phyloP scores from a whole-genome alignment of 2,329 filamentous ascomycete genomes.

The Cladophialophora psammophila region DNA sequence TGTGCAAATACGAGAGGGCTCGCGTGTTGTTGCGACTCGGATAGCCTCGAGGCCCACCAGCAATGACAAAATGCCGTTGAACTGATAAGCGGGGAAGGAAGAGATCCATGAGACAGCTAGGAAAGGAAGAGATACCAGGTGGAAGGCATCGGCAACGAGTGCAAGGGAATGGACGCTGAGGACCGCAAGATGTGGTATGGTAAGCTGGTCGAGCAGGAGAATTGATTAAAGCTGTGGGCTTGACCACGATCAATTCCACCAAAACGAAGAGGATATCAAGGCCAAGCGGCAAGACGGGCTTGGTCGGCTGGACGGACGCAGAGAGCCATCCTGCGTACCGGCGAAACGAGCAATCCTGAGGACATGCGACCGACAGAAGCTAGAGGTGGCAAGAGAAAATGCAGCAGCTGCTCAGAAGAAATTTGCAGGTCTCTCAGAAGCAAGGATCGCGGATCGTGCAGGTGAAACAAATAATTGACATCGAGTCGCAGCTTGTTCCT shows the following conservation, averaged over 20 bases:
- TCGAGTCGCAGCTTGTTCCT: neutral
- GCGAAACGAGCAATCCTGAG: neutral
- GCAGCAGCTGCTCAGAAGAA: neutral
- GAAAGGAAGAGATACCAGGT: neutral
- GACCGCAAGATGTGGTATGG: neutral
- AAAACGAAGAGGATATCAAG: neutral
- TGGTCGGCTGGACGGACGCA: neutral
- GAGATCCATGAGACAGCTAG: neutral
- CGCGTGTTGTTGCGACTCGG: too few relatives aligned
- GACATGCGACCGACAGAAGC: neutral
- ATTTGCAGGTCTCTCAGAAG: neutral
- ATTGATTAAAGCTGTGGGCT: neutral
- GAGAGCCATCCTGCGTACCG: neutral
- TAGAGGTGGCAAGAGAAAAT: neutral
- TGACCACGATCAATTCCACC: neutral
- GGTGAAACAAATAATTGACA: neutral
- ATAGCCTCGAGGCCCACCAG: too few relatives aligned
- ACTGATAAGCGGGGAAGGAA: too few relatives aligned
- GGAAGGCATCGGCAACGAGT: too few relatives aligned
- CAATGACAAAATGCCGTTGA: too few relatives aligned
- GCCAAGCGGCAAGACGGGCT: neutral
- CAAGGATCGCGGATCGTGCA: neutral
- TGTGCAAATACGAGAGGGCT: too few relatives aligned
- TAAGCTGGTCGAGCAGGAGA: neutral
- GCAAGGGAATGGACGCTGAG: neutral